Conservation (phyloP, 148 eudicot species). For the Nepenthes gracilis region DNA sequence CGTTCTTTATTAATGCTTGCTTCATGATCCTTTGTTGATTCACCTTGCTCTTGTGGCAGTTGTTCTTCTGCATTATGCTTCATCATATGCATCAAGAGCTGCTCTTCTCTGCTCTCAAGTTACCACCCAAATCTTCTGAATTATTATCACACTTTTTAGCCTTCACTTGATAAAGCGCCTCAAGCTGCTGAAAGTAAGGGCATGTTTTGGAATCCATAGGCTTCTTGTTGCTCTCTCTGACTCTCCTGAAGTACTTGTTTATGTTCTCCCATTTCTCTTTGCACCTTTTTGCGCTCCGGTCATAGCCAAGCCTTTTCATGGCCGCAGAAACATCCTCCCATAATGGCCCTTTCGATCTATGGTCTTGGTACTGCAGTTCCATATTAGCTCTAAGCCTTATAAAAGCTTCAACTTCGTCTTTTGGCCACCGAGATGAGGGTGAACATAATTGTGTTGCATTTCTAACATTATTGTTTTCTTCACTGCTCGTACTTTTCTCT, state of each 20-base stretch:
- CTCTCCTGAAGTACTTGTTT: conserved; percentile 74
- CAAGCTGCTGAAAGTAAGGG: conserved; percentile 62
- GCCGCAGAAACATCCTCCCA: conserved; percentile 73
- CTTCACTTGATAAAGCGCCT: conserved; percentile 36
- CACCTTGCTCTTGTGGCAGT: conserved; percentile 13
- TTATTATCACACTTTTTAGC: conserved; percentile 23
- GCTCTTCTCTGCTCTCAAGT: conserved; percentile 50
- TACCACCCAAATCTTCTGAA: conserved; percentile 29
- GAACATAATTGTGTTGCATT: too few species aligned
- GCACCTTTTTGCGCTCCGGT: conserved; percentile 64
- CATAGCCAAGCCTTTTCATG: conserved; percentile 61
- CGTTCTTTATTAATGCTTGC: conserved; percentile 13
- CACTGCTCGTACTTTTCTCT: conserved; percentile 11
- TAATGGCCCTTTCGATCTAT: conserved; percentile 48
- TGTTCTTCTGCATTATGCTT: conserved; percentile 22
- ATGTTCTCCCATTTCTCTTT: conserved; percentile 95
- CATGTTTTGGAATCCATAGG: conserved; percentile 75
- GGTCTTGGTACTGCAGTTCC: conserved; percentile 38
- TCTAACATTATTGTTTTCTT: conserved; percentile 9
- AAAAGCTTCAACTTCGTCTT: conserved; percentile 64
- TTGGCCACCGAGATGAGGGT: conserved; percentile 70
- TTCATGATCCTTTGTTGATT: conserved; percentile 9
- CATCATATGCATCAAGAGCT: conserved; percentile 52
- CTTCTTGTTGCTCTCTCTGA: conserved; percentile 61
- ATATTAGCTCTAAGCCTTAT: conserved; percentile 42